Percentiles rank a stretch among this genome's conserved stretches.
Evolutionary conservation across 2,329 filamentous ascomycete genomes (phyloP).

Genomic region (Pseudogymnoascus verrucosus): DNA sequence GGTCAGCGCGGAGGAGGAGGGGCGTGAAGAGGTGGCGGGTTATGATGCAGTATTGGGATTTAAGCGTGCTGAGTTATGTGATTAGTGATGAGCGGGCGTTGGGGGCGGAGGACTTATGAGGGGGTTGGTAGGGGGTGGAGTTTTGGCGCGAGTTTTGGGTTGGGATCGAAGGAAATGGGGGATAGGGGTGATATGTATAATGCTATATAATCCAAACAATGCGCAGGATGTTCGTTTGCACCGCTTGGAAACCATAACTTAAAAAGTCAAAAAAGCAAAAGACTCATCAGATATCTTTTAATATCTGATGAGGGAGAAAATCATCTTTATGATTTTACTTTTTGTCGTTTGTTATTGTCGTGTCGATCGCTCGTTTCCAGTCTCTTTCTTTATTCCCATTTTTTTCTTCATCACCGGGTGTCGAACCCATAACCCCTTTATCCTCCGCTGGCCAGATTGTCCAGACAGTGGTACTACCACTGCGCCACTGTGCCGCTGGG

Average conservation of each 20-base stretch:
- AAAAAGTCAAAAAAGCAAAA: background rate
- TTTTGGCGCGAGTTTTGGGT: background rate
- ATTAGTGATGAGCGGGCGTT: slow-evolving; percentile 30
- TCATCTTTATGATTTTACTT: background rate
- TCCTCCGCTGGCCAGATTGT: no score
- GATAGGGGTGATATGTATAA: background rate
- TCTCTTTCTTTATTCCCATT: background rate
- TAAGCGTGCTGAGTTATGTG: slow-evolving; percentile 63
- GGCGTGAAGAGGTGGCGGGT: slow-evolving; percentile 51
- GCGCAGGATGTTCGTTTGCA: background rate
- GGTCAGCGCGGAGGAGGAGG: slow-evolving; percentile 11
- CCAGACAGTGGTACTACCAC: background rate
- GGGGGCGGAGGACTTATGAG: background rate
- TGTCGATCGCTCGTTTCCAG: background rate
- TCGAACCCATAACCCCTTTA: background rate
- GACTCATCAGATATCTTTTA: background rate
- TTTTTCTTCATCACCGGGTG: no score
- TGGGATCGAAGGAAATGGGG: background rate
- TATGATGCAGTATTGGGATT: slow-evolving; percentile 64
- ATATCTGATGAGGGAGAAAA: background rate
- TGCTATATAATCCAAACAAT: background rate
- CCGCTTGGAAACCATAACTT: no score
- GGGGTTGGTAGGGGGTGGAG: background rate
- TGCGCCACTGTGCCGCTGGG: background rate
- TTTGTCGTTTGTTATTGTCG: background rate